phyloP scores from a whole-genome alignment of 306 rosid genomes.

The Hippophae rhamnoides region DNA sequence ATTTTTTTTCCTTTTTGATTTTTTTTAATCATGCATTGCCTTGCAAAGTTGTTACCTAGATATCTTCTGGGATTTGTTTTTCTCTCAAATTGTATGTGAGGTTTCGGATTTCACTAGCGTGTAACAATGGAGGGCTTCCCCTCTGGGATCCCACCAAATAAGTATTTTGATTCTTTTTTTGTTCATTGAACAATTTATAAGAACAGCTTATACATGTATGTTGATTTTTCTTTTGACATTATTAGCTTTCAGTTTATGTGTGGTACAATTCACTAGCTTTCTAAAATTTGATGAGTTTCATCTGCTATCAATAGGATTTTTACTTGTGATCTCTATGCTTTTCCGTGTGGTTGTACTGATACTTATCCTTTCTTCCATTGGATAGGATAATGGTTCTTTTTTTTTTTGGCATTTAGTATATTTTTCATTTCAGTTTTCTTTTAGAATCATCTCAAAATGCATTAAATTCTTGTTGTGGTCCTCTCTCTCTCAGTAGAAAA shows the following conservation, averaged over 20 bases:
- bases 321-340: slow-evolving; percentile 6
- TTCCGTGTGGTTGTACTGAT: slow-evolving; percentile 27
- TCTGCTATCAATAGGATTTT: slow-evolving; percentile 18
- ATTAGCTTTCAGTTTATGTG: too few relatives aligned
- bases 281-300: slow-evolving; percentile 7
- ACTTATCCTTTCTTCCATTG: slow-evolving; percentile 21
- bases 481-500: slow-evolving; percentile 9
- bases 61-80: slow-evolving; percentile 42
- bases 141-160: too few relatives aligned
- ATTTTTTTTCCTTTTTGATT: slow-evolving; percentile 6
- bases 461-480: slow-evolving; percentile 28
- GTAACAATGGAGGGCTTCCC: slow-evolving; percentile 19
- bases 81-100: slow-evolving; percentile 44
- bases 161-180: too few relatives aligned
- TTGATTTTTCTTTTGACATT: too few relatives aligned
- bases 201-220: too few relatives aligned
- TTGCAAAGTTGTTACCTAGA: slow-evolving; percentile 41
- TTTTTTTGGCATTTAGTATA: slow-evolving; percentile 16
- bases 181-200: too few relatives aligned
- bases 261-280: too few relatives aligned
- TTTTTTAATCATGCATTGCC: slow-evolving; percentile 40
- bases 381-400: slow-evolving; percentile 19
- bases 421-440: slow-evolving; percentile 16
- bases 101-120: slow-evolving; percentile 45
- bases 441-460: neutral